A percentile compares a stretch with the other conserved stretches of the same genome.
phyloP scores from a whole-genome alignment of 257 asterid genomes.

The Solanum neorickii region DNA sequence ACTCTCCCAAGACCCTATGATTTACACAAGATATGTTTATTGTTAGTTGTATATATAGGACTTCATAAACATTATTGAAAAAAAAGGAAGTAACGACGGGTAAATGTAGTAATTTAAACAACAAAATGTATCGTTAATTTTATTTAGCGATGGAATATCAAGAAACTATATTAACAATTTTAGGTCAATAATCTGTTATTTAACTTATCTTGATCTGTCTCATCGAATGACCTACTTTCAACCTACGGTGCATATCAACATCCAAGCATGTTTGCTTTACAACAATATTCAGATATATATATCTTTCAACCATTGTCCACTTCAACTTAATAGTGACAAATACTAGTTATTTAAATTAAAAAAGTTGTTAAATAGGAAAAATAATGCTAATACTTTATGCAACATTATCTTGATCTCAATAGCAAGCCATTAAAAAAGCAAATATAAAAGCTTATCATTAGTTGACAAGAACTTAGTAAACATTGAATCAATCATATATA shows the following conservation, averaged over 20 bases:
- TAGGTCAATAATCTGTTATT: not conserved
- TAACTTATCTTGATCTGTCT: not conserved
- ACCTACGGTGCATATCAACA: not conserved
- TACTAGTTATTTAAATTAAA: not conserved
- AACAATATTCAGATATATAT: not conserved
- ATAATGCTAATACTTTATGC: not conserved
- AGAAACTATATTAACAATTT: not conserved
- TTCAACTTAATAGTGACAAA: not conserved
- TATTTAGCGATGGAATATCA: not conserved
- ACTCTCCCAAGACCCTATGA: not conserved
- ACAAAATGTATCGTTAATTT: not conserved
- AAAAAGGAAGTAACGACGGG: not conserved
- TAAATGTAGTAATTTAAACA: not conserved
- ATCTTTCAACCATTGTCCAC: not conserved
- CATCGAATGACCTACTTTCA: not conserved
- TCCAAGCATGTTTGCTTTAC: not conserved
- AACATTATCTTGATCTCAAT: not conserved
- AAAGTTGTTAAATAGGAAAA: not conserved
- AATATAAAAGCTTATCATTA: not conserved
- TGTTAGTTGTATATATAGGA: not conserved
- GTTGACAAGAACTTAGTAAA: not conserved
- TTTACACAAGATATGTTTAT: not conserved
- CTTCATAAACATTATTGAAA: not conserved
- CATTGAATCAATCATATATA: not conserved
- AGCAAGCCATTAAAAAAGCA: not conserved